Evolutionary conservation across 2,329 filamentous ascomycete genomes (phyloP).

Genomic region (Cadophora sp.): DNA sequence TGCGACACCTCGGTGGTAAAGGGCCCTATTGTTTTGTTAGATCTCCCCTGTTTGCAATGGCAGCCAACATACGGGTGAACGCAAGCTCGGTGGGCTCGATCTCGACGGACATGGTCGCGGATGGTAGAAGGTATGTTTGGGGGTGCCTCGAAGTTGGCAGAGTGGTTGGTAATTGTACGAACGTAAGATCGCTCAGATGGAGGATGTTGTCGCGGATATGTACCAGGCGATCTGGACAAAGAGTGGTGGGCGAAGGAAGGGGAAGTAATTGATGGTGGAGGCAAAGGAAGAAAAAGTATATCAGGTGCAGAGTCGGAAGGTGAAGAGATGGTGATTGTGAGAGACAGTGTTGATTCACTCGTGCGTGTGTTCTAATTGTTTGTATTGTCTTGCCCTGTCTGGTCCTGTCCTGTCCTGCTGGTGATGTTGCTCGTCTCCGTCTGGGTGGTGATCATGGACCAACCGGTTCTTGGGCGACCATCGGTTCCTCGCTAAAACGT

Average conservation of each 20-base stretch:
- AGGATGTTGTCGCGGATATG: conserved; percentile 12
- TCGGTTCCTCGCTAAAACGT: conserved; percentile 19
- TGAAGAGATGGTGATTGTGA: neutral
- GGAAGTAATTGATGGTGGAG: conserved; percentile 6
- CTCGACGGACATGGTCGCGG: conserved; percentile 84
- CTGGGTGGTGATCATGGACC: conserved; percentile 10
- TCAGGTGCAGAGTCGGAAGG: conserved; percentile 7
- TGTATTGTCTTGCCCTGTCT: conserved; percentile 4
- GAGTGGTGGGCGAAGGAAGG: neutral
- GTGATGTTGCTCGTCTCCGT: neutral
- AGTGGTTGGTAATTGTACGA: conserved; percentile 12
- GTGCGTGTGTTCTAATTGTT: neutral
- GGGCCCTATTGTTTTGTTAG: conserved; percentile 57
- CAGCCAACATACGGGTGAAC: conserved; percentile 79
- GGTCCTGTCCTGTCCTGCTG: neutral
- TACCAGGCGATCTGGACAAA: conserved; percentile 10
- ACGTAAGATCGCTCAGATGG: conserved; percentile 13
- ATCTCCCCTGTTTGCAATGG: conserved; percentile 17
- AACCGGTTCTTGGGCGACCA: conserved; percentile 13
- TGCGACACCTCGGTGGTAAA: conserved; percentile 72
- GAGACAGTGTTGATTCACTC: conserved; percentile 3
- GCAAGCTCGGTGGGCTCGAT: conserved; percentile 90
- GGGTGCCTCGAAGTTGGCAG: neutral
- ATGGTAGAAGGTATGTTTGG: conserved; percentile 16
- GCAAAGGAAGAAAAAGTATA: neutral